Base-by-base conservation (phyloP, 2,329 filamentous ascomycete species). In the Zasmidium citrigriseum region DNA sequence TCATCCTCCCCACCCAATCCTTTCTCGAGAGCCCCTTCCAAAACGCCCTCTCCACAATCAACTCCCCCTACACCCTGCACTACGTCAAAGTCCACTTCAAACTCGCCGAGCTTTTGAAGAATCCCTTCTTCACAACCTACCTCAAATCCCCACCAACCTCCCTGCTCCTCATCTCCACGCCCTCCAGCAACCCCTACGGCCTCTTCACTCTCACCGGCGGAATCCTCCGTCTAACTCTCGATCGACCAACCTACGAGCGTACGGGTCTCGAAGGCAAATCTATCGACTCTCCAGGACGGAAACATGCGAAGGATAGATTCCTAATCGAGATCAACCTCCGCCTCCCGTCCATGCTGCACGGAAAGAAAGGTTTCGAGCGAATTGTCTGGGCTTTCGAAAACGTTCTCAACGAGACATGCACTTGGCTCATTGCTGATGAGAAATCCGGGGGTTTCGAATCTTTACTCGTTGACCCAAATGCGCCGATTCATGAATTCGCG, bases 301-400 rank as follows among this genome's bases (percentile, higher is more conserved):
- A 86, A 66, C 85, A 88, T 66, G 74, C 83, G 48, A 91, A 89
- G 70, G 84, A 86, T 54, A 82, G 90, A 74, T 98, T 89, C 82
- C 72, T 88, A 24, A 84, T 98, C 47, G 86, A 93, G 66, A 80
- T 89, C 52, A 87, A 98, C 59, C 82, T 99, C 24, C 84, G 87
- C 18, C 79, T 82, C 4, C 83, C 87, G 0, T 87, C 87, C 0
- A 96, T 96, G 90, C 73, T 91, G 7, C 88, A 87, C 54, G 92
- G 92, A 2, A 95, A 91, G 72, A 92, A 89, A 63, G 89, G 87
- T 0, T 96, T 96, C 68, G 88, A 93, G 62, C 82, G 91, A 47
- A 78, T 96, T 14, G 73, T 88, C 5, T 90, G 90, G 80, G 91
- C 91, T 14, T 91, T 87, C 72, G 87, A 88, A 67, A 90, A 91